A percentile compares a stretch with the other conserved stretches of the same genome.
phyloP scores from a whole-genome alignment of 441 rosid genomes.

The Euphorbia corollata region DNA sequence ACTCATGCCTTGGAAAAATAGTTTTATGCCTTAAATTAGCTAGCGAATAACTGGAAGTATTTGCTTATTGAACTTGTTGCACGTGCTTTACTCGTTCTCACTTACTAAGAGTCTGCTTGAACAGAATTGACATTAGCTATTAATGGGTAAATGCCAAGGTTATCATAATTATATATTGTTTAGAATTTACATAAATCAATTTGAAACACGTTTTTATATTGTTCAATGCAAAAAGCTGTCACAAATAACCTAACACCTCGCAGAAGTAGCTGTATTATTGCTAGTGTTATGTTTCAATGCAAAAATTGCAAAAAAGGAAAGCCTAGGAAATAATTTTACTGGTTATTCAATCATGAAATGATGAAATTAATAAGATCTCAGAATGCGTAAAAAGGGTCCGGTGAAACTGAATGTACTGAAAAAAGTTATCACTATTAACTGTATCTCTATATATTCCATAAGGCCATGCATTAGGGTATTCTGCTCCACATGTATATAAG shows the following conservation, averaged over 20 bases:
- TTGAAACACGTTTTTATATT: background rate
- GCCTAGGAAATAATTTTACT: background rate
- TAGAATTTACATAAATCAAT: background rate
- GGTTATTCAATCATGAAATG: background rate
- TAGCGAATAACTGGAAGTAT: background rate
- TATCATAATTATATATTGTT: background rate
- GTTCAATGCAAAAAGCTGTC: background rate
- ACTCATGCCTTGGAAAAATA: background rate
- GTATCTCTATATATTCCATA: background rate
- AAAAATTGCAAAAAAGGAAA: background rate
- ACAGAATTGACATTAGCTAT: background rate
- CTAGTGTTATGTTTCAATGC: background rate
- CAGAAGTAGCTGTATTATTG: background rate
- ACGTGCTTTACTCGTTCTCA: background rate
- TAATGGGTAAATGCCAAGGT: background rate
- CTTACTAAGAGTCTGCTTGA: background rate
- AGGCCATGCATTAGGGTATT: background rate
- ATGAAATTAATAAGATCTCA: background rate
- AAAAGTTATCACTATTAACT: background rate
- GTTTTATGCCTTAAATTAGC: background rate
- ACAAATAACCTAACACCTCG: background rate
- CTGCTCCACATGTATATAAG: background rate
- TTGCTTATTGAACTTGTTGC: conserved; percentile 1
- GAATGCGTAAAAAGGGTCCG: background rate
- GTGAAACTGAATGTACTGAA: background rate